Evolutionary conservation across 2,329 filamentous ascomycete genomes (phyloP), one percentile per base, ranked within the genome.

Genomic region (Akanthomyces dipterigenus): DNA sequence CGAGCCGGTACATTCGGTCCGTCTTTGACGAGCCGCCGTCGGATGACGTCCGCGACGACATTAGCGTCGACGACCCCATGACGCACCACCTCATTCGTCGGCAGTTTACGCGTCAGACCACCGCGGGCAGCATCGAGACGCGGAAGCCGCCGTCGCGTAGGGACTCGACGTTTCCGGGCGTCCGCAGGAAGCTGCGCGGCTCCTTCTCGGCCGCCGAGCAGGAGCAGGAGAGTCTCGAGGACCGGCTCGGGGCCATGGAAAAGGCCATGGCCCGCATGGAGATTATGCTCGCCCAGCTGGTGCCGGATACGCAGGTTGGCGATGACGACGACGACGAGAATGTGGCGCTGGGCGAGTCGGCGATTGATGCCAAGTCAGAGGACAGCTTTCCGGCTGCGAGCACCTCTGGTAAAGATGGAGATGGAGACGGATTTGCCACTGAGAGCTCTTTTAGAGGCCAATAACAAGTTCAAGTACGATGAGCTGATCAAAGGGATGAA

Each of bases 11-110:
- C 69, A 79, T 92, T 38, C 83, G 88, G 50, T 82, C 86, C 12
- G 89, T 91, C 2, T 92, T 92, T 64, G 86, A 91, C 56, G 79
- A 87, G 28, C 81, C 88, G 45, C 87, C 88, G 5, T 88, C 89
- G 2, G 82, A 88, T 54, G 78, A 77, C 34, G 78, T 85, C 5
- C 76, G 81, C 54, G 75, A 81, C 16, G 82, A 85, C 50, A 85
- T 86, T 46, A 75, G 82, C 1, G 81, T 81, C 5, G 83, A 86
- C 64, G 84, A 87, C 65, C 79, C 84, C 60, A 71, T 86, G 64
- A 84, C 81, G 8, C 79, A 78, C 38, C 82, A 85, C 65, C 74
- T 85, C 64, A 85, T 86, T 64, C 77, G 82, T 11, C 75, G 81
- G 31, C 83, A 86, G 68, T 86, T 83, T 63, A 76, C 77, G 34